phyloP scores from a whole-genome alignment of 108 stramenopile genomes.

The Cafeteria roenbergensis region DNA sequence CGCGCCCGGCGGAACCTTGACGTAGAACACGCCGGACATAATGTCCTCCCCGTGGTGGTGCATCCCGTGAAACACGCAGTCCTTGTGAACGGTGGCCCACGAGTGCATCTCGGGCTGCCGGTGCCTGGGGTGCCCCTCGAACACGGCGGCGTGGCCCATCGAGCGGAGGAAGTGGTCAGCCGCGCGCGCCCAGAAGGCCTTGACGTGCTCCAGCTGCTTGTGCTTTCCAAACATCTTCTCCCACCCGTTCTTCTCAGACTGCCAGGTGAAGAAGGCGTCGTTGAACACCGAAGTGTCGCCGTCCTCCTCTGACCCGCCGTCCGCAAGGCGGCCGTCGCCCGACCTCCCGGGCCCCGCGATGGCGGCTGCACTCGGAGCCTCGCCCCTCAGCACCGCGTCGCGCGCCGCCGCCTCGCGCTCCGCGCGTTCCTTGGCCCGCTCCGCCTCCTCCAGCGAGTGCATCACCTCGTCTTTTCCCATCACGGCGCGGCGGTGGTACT shows the following conservation, averaged over 20 bases:
- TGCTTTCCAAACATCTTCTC: not conserved
- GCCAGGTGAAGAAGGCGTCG: not conserved
- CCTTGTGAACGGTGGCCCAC: not conserved
- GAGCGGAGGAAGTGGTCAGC: not conserved
- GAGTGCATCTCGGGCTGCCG: not conserved
- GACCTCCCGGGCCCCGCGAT: too few species aligned
- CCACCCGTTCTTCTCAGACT: not conserved
- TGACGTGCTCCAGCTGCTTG: not conserved
- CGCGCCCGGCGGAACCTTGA: not conserved
- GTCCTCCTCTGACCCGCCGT: too few species aligned
- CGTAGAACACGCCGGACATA: not conserved
- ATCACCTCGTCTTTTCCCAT: too few species aligned
- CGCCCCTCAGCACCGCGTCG: too few species aligned
- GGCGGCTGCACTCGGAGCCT: too few species aligned
- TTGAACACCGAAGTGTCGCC: not conserved
- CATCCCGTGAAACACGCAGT: not conserved
- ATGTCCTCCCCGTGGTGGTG: not conserved
- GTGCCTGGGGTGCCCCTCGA: not conserved
- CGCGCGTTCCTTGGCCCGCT: too few species aligned
- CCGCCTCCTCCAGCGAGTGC: too few species aligned
- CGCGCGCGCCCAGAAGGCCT: not conserved
- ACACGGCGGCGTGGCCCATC: not conserved
- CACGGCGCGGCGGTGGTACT: too few species aligned
- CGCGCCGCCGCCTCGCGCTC: too few species aligned
- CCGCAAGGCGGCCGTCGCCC: too few species aligned